Base-by-base conservation (phyloP, 2,329 filamentous ascomycete species). In the Colletotrichum tamarilloi region DNA sequence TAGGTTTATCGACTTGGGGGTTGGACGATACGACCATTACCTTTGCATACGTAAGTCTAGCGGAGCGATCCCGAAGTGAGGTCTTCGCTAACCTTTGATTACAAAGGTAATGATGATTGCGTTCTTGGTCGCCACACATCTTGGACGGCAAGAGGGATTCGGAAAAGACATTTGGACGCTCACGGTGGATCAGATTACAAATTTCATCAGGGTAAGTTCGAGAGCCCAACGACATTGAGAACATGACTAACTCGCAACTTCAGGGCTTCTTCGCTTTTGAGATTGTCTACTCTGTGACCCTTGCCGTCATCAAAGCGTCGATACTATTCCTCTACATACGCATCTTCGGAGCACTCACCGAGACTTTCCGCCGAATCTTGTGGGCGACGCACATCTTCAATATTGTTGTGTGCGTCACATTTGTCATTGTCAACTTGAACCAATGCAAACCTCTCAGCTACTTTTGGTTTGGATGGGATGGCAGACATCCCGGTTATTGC, bases 251-350 rank as follows among this genome's bases (percentile, higher is more conserved):
- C 24, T 1, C 6, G 11, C 1, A 12, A 9, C 9, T 32, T 4
- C 9, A 73, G 67, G 71, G 71, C 2, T 73, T 73, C 2, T 73
- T 73, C 19, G 71, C 71, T 1, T 73, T 73, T 2, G 71, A 73
- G 24, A 60, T 73, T 6, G 24, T 73, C 32, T 73, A 73, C 19
- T 65, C 53, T 1, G 19, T 73, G 16, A 82, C 81, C 24, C 84
- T 87, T 22, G 80, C 86, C 5, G 82, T 82, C 5, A 78, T 81
- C 14, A 83, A 84, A 63, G 73, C 82, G 5, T 79, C 82, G 5
- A 77, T 85, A 35, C 77, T 84, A 0, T 77, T 81, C 24, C 80
- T 84, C 67, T 84, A 84, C 71, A 77, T 80, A 6, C 79, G 80
- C 14, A 80, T 84, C 11, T 84, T 84, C 30, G 81, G 85, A 77